Conservation (phyloP, 108 stramenopile genomes). For the Skeletonema menzelii region DNA sequence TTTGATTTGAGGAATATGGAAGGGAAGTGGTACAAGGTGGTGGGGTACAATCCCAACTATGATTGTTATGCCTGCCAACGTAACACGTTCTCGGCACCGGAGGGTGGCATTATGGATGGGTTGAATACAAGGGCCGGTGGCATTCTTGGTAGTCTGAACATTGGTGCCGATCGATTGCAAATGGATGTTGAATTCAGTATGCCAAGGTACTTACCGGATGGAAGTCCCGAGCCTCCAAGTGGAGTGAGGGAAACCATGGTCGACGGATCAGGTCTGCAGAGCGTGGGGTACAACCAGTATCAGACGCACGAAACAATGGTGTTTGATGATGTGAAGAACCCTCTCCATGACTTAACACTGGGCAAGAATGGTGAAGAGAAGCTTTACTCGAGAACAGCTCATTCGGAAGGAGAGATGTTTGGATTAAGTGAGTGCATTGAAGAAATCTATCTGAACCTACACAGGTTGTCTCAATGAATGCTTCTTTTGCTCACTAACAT, state of each 20-base stretch:
- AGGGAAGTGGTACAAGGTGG: constrained; percentile 96
- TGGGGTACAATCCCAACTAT: constrained; percentile 96
- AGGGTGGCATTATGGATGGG: constrained; percentile 26
- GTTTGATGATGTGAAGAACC: constrained; percentile 59
- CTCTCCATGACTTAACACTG: constrained; percentile 31
- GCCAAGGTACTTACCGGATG: constrained; percentile 88
- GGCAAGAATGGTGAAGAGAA: constrained; percentile 64
- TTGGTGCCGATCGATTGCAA: constrained; percentile 56
- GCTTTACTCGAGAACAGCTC: constrained; percentile 81
- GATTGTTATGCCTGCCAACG: constrained; percentile 97
- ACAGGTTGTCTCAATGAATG: not conserved
- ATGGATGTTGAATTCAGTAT: constrained; percentile 92
- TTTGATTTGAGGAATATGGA: constrained; percentile 85
- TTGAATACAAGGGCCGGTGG: constrained; percentile 20
- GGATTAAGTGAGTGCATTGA: constrained; percentile 76
- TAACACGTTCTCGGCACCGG: constrained; percentile 86
- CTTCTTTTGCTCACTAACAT: not conserved
- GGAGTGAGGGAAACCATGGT: constrained; percentile 64
- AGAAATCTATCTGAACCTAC: not conserved
- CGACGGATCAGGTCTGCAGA: constrained; percentile 45
- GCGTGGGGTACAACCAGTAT: constrained; percentile 83
- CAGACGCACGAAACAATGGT: constrained; percentile 87
- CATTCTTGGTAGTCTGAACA: constrained; percentile 31
- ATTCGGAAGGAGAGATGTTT: constrained; percentile 93
- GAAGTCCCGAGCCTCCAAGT: constrained; percentile 75